Evolutionary conservation across 768 basidiomycete genomes (phyloP).

Genomic region (Botryobasidium botryosum): DNA sequence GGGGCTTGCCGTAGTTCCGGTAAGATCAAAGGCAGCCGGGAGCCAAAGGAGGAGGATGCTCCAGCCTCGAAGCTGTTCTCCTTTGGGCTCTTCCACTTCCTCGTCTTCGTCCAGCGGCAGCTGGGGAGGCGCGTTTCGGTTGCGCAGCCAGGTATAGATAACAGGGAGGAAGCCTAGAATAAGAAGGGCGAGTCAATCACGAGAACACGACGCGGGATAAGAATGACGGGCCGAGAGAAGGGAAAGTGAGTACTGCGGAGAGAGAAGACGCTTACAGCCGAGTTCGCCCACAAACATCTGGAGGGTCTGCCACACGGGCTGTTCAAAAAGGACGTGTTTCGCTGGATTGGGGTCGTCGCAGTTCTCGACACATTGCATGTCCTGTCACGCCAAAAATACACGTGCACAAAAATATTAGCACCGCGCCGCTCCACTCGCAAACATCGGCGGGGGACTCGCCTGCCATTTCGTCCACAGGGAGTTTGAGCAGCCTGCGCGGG

Average conservation of each 20-base stretch:
- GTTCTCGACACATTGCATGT: slow-evolving; percentile 98
- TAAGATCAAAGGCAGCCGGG: slow-evolving; percentile 78
- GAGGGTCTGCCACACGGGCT: slow-evolving; percentile 85
- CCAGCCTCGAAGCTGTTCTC: slow-evolving; percentile 36
- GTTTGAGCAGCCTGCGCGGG: slow-evolving; percentile 29
- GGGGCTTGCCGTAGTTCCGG: slow-evolving; percentile 65
- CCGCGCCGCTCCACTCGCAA: no score
- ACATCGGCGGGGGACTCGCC: no score
- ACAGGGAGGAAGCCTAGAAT: slow-evolving; percentile 67
- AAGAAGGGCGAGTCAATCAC: background rate
- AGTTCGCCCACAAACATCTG: slow-evolving; percentile 83
- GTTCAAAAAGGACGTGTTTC: slow-evolving; percentile 66
- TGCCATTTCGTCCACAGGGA: slow-evolving; percentile 72
- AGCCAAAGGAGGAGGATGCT: slow-evolving; percentile 68
- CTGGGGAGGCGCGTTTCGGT: slow-evolving; percentile 34
- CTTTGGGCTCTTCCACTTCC: background rate
- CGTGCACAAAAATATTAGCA: no score
- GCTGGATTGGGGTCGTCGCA: slow-evolving; percentile 48
- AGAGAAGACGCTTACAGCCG: slow-evolving; percentile 59
- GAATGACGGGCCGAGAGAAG: slow-evolving; percentile 8
- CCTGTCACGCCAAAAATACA: no score
- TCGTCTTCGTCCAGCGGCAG: slow-evolving; percentile 23
- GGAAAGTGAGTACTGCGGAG: slow-evolving; percentile 11
- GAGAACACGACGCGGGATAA: slow-evolving; percentile 10
- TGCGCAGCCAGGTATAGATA: slow-evolving; percentile 46